A percentile compares a stretch with the other conserved stretches of the same genome.
These are phyloP conservation scores for Medicago arabica DNA, from an alignment of 306 rosid species.

Conservation along the genomic window DNA sequence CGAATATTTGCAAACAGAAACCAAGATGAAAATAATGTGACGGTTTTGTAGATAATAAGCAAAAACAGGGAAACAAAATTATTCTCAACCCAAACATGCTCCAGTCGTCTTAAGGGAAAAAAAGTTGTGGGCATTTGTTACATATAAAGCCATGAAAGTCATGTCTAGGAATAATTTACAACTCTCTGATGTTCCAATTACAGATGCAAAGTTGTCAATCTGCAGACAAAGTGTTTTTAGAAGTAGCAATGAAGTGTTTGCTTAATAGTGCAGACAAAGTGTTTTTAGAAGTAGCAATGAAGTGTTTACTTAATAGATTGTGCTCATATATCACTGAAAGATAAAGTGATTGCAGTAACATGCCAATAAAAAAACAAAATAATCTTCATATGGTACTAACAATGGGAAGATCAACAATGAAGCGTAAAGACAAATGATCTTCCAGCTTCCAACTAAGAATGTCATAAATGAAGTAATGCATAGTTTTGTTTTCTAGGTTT, in stretches of 20 bases:
- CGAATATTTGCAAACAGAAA: neutral
- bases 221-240: neutral
- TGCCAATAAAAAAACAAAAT: neutral
- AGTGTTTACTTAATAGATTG: neutral
- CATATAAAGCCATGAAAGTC: no score
- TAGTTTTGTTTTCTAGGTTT: conserved; percentile 19
- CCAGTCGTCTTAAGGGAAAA: no score
- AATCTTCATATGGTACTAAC: neutral
- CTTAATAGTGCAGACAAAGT: neutral
- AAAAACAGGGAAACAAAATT: neutral
- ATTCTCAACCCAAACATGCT: neutral
- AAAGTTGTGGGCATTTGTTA: neutral
- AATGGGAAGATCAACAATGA: neutral
- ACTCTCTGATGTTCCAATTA: neutral
- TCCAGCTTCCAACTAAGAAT: neutral
- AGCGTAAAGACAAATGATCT: conserved; percentile 3
- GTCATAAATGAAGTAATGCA: neutral
- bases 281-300: neutral
- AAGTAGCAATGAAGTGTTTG: neutral
- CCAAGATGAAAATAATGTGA: neutral
- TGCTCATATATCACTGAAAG: neutral
- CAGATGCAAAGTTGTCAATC: neutral
- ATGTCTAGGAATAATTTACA: neutral
- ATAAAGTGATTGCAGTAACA: neutral
- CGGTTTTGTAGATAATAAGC: neutral